Evolutionary conservation across 2,329 filamentous ascomycete genomes (phyloP).

Genomic region (Phaeophleospora eucalypticola): DNA sequence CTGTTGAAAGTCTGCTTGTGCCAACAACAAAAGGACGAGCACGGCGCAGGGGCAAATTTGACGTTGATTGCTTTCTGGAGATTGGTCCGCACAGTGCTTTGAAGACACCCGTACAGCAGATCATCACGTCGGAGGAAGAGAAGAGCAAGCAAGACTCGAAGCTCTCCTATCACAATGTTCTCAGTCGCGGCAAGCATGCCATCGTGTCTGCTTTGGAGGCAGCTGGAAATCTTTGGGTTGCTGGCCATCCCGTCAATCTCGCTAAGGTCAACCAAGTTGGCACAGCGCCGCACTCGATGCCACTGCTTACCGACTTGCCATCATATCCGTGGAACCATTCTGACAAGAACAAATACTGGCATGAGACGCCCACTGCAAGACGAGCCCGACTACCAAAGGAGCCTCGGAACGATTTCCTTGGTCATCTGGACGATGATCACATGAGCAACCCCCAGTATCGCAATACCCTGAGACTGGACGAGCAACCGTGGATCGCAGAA

Average conservation of each 20-base stretch:
- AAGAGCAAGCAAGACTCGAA: background rate
- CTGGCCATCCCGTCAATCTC: constrained; percentile 2
- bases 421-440: background rate
- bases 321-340: background rate
- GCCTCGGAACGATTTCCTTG: background rate
- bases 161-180: background rate
- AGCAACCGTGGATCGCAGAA: constrained; percentile 25
- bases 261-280: background rate
- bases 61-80: background rate
- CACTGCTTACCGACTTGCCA: constrained; percentile 1
- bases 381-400: background rate
- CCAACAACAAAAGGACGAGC: background rate
- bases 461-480: constrained; percentile 19
- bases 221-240: background rate
- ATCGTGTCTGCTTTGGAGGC: background rate
- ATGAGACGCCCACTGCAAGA: background rate
- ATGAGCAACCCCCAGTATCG: constrained; percentile 17
- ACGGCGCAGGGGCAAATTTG: background rate
- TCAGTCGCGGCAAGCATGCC: background rate
- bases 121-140: background rate
- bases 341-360: constrained; percentile 6
- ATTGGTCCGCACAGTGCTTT: constrained; percentile 4
- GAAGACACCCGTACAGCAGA: background rate
- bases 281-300: background rate
- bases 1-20: background rate